Percentiles rank a stretch among this genome's conserved stretches.
These are phyloP conservation scores for Trypanosoma cruzi DNA, from an alignment of 208 protist species.

Conservation along the genomic window DNA sequence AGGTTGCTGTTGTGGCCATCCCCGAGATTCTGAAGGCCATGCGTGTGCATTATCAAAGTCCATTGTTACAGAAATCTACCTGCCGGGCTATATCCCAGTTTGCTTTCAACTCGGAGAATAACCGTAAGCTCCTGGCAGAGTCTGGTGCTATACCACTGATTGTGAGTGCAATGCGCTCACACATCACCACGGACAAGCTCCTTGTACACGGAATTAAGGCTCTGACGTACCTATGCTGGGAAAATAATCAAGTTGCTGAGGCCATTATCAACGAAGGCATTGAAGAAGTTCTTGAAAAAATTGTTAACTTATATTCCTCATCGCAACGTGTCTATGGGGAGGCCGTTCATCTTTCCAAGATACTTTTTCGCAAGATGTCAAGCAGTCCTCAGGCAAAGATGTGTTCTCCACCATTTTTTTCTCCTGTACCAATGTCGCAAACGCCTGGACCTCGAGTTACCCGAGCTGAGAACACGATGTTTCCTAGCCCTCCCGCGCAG, in stretches of 20 bases:
- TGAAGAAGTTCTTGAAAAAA: slow-evolving; percentile 75
- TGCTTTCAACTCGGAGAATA: slow-evolving; percentile 92
- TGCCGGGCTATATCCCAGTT: slow-evolving; percentile 93
- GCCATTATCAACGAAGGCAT: slow-evolving; percentile 80
- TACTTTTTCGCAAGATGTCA: slow-evolving; percentile 86
- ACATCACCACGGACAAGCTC: slow-evolving; percentile 87
- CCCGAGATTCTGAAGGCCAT: slow-evolving; percentile 89
- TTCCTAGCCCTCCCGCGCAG: slow-evolving; percentile 55
- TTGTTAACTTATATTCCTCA: slow-evolving; percentile 70
- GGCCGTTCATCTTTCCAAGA: slow-evolving; percentile 89
- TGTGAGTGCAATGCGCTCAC: slow-evolving; percentile 80
- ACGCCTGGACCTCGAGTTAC: slow-evolving; percentile 37
- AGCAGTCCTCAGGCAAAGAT: slow-evolving; percentile 57
- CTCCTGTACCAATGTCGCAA: slow-evolving; percentile 75
- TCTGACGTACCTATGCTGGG: slow-evolving; percentile 93
- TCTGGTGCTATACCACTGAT: slow-evolving; percentile 89
- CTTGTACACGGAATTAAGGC: slow-evolving; percentile 92
- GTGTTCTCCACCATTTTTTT: slow-evolving; percentile 76
- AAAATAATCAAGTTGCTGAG: slow-evolving; percentile 86
- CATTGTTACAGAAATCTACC: slow-evolving; percentile 91
- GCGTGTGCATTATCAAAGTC: slow-evolving; percentile 72
- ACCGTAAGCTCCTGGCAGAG: slow-evolving; percentile 82
- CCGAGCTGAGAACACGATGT: slow-evolving; percentile 24
- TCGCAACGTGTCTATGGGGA: slow-evolving; percentile 80
- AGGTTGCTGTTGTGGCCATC: slow-evolving; percentile 80